Evolutionary conservation across 192 early-diverging fungal genomes (phyloP), one percentile per base, ranked within the genome.

Genomic region (Spizellomyces punctatus): DNA sequence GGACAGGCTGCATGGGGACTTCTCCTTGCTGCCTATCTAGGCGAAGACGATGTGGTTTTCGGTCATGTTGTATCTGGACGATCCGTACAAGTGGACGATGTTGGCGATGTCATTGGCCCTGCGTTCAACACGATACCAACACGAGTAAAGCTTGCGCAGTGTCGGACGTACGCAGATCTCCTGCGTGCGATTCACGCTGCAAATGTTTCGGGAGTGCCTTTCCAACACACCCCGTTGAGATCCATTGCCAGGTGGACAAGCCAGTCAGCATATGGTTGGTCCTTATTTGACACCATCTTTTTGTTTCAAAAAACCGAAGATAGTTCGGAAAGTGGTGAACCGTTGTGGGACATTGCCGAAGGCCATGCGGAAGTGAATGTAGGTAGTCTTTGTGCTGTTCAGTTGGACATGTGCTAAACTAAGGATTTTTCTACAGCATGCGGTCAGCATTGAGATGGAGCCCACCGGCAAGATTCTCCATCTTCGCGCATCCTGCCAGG

Each of bases 11-110:
- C 65, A 4, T 74, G 64, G 64, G 50, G 42, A n/a, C 21, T 52
- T 27, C 41, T 74, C n/a, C 21, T 74, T 10, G 19, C 22, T 12
- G 19, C 10, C 9, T 74, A 67, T 47, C 19, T 58, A 8, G 64
- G 72, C 22, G 44, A 19, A 10, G 10, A 9, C 4, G 64, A 69
- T 19, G 72, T 74, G 14, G 57, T 69, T 43, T 74, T 74, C 14
- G 72, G 72, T 47, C 50, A 67, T 16, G 56, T 68, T 61, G 57
- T 74, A 10, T 74, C 72, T 6, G 72, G 72, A 27, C 68, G 75
- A 8, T 22, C 50, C 10, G 56, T 27, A 16, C 19, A 47, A 58
- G 14, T 16, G 12, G 17, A 16, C 5, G 71, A 41, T 41, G 14
- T 27, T 16, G 60, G 63, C 12, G 27, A 5, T 21, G 17, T 62